A percentile compares a stretch with the other conserved stretches of the same genome.
Evolutionary conservation across 176 grass and related monocot genomes (phyloP).

Genomic region (Microstegium vimineum): DNA sequence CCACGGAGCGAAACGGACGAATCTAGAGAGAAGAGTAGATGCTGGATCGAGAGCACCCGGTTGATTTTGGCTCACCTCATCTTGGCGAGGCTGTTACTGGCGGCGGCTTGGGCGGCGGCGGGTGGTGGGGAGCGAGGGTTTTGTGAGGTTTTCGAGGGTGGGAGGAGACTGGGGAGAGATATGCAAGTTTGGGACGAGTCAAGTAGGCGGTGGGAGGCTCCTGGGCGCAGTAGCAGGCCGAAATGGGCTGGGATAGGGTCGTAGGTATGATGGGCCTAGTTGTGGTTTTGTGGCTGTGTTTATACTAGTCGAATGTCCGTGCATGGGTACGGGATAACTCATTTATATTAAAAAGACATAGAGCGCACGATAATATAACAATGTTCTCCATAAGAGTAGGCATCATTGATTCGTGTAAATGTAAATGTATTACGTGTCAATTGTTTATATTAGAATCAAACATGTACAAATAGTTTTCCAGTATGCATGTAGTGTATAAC

Average conservation of each 20-base stretch:
- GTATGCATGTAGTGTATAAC: too few relatives aligned
- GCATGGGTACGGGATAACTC: too few relatives aligned
- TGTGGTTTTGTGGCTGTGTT: not conserved
- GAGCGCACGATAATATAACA: too few relatives aligned
- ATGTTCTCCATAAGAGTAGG: too few relatives aligned
- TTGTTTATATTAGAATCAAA: too few relatives aligned
- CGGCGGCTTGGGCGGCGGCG: constrained; percentile 15
- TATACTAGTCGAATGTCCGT: too few relatives aligned
- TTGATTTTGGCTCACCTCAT: constrained; percentile 35
- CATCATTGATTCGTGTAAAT: too few relatives aligned
- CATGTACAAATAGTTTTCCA: too few relatives aligned
- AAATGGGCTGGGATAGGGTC: not conserved
- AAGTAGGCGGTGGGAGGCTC: not conserved
- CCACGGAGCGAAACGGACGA: not conserved
- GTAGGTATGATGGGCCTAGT: not conserved
- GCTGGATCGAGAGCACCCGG: not conserved
- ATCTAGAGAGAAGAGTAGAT: not conserved
- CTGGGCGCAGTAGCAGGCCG: not conserved
- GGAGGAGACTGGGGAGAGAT: not conserved
- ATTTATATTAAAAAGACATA: too few relatives aligned
- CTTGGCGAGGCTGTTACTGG: not conserved
- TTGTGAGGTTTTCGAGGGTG: constrained; percentile 33
- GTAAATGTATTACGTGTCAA: too few relatives aligned
- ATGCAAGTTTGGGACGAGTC: not conserved
- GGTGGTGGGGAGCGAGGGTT: constrained; percentile 22